Evolutionary conservation across 2,329 filamentous ascomycete species (phyloP).

Genomic region (Chaetomium globosum): DNA sequence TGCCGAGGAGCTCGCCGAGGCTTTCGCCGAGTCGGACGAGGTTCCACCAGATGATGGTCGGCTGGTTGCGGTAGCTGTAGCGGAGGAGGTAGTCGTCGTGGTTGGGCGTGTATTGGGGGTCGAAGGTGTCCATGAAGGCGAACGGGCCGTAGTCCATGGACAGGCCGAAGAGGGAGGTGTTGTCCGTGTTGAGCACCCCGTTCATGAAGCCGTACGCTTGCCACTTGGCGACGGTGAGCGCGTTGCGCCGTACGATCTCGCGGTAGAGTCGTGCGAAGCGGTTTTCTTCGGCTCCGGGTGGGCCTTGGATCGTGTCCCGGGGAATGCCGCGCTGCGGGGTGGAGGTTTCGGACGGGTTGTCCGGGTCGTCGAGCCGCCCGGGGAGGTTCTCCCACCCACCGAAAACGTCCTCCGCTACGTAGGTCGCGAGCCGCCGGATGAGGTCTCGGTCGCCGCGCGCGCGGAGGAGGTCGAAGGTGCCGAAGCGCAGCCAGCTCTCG

Average conservation of each 20-base stretch:
- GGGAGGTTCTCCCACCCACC: conserved; percentile 85
- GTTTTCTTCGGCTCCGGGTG: conserved; percentile 72
- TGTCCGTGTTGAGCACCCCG: conserved; percentile 95
- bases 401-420: conserved; percentile 85
- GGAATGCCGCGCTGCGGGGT: conserved; percentile 56
- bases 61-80: conserved; percentile 92
- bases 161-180: conserved; percentile 86
- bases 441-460: conserved; percentile 76
- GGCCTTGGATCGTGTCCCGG: conserved; percentile 65
- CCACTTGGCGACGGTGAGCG: conserved; percentile 86
- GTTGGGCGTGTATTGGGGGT: conserved; percentile 92
- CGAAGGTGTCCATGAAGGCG: conserved; percentile 96
- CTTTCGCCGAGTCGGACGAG: conserved; percentile 87
- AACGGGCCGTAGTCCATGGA: conserved; percentile 96
- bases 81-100: conserved; percentile 88
- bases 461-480: conserved; percentile 92
- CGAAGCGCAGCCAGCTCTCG: conserved; percentile 85
- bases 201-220: conserved; percentile 99
- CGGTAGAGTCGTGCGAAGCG: conserved; percentile 85
- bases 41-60: conserved; percentile 98
- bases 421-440: conserved; percentile 74
- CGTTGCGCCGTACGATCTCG: conserved; percentile 83
- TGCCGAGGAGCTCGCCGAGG: conserved; percentile 83
- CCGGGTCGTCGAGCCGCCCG: conserved; percentile 56
- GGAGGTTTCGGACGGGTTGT: conserved; percentile 50